Evolutionary conservation across 441 rosid species (phyloP).

Genomic region (Omphalea diandra): DNA sequence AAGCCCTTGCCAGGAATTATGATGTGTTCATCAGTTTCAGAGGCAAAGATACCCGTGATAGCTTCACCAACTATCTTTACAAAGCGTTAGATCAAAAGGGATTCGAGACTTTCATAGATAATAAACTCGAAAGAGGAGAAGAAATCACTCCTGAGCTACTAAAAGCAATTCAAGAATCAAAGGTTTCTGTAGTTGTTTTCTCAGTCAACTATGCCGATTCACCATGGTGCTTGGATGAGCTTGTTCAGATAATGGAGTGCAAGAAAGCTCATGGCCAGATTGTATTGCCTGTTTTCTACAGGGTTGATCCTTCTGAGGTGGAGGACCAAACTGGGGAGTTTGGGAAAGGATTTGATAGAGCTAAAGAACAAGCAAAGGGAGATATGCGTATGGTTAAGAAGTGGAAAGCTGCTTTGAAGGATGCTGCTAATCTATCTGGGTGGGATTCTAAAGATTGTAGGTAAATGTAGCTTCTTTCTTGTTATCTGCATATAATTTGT

Average conservation of each 20-base stretch:
- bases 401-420: slow-evolving; percentile 23
- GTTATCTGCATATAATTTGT: neutral
- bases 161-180: slow-evolving; percentile 17
- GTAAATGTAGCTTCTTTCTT: neutral
- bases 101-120: slow-evolving; percentile 19
- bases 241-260: slow-evolving; percentile 25
- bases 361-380: slow-evolving; percentile 12
- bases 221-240: slow-evolving; percentile 26
- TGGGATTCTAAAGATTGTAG: slow-evolving; percentile 7
- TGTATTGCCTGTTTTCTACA: slow-evolving; percentile 23
- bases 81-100: slow-evolving; percentile 7
- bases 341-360: slow-evolving; percentile 18
- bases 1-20: slow-evolving; percentile 11
- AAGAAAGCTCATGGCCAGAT: slow-evolving; percentile 21
- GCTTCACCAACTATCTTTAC: slow-evolving; percentile 1
- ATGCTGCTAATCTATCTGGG: slow-evolving; percentile 21
- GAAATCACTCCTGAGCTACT: slow-evolving; percentile 21
- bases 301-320: slow-evolving; percentile 26
- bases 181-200: slow-evolving; percentile 19
- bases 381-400: slow-evolving; percentile 17
- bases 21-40: slow-evolving; percentile 22
- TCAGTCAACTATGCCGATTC: slow-evolving; percentile 22
- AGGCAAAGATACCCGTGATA: slow-evolving; percentile 17
- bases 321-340: slow-evolving; percentile 21
- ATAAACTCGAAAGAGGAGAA: slow-evolving; percentile 19